Evolutionary conservation across 2,329 filamentous ascomycete genomes (phyloP).

Genomic region (Colletotrichum abscissum): DNA sequence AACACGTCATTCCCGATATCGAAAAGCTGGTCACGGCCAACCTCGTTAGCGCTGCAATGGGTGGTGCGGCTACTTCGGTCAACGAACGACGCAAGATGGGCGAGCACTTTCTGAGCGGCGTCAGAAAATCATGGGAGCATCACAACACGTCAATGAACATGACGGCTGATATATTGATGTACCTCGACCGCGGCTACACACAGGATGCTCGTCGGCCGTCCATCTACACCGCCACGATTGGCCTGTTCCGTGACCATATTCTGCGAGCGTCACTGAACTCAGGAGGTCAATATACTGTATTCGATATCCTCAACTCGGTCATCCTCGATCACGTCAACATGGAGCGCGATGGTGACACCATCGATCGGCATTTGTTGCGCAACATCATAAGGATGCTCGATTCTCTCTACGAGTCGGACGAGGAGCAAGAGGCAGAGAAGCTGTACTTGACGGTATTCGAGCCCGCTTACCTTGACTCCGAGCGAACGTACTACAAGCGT

Average conservation of each 20-base stretch:
- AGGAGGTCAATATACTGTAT: conserved; percentile 64
- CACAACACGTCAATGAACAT: conserved; percentile 96
- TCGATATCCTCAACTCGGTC: conserved; percentile 81
- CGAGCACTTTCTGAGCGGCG: conserved; percentile 81
- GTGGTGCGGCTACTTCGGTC: conserved; percentile 74
- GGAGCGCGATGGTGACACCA: conserved; percentile 90
- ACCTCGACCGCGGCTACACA: conserved; percentile 89
- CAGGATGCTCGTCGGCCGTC: conserved; percentile 77
- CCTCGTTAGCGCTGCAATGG: conserved; percentile 62
- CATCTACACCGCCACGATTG: conserved; percentile 87
- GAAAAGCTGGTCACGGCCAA: conserved; percentile 76
- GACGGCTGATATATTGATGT: conserved; percentile 97
- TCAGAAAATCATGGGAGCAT: conserved; percentile 86
- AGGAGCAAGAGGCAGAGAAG: conserved; percentile 81
- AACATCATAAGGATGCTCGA: conserved; percentile 92
- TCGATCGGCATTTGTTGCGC: conserved; percentile 85
- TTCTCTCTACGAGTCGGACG: conserved; percentile 83
- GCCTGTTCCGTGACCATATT: conserved; percentile 88
- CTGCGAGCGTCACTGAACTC: conserved; percentile 69
- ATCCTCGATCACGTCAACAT: conserved; percentile 92
- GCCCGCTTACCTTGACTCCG: conserved; percentile 77
- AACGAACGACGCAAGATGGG: conserved; percentile 84
- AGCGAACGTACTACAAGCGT: conserved; percentile 76
- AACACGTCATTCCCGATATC: conserved; percentile 78
- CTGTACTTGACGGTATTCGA: conserved; percentile 90